Evolutionary conservation across 2,329 filamentous ascomycete species (phyloP).

Genomic region (Colletotrichum orbiculare): DNA sequence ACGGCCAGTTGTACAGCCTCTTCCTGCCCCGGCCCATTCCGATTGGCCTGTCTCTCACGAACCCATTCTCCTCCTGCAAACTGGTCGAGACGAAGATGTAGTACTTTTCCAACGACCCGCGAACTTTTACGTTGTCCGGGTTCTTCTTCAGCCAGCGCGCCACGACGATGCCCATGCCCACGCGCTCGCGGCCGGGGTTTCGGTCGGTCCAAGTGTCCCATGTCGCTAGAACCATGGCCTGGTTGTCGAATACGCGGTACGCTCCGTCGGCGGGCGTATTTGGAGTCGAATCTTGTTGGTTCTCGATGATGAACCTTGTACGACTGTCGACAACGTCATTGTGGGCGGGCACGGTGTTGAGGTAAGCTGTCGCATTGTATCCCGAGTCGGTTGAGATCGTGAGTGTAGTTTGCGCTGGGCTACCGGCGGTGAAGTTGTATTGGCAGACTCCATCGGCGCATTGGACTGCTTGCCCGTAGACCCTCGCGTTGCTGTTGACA

Average conservation of each 20-base stretch:
- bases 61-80: conserved; percentile 18
- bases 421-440: not conserved
- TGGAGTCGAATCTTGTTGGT: conserved; percentile 14
- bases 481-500: not conserved
- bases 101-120: conserved; percentile 2
- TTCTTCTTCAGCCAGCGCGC: conserved; percentile 23
- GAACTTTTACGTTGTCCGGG: not conserved
- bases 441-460: not conserved
- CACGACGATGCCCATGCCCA: conserved; percentile 30
- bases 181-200: conserved; percentile 31
- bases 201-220: conserved; percentile 22
- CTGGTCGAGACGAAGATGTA: conserved; percentile 25
- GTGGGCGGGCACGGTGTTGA: conserved; percentile 13
- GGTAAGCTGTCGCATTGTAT: conserved; percentile 4
- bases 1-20: conserved; percentile 29
- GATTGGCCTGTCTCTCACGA: conserved; percentile 8
- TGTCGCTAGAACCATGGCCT: conserved; percentile 8
- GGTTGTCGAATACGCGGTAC: conserved; percentile 31
- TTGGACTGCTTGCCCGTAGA: conserved; percentile 4
- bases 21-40: conserved; percentile 1
- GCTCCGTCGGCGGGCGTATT: not conserved
- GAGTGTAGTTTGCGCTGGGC: not conserved
- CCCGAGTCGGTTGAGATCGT: not conserved
- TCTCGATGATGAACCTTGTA: conserved; percentile 24
- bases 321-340: conserved; percentile 18